Evolutionary conservation across 2,329 filamentous ascomycete species (phyloP).

Genomic region (Fusarium sp.): DNA sequence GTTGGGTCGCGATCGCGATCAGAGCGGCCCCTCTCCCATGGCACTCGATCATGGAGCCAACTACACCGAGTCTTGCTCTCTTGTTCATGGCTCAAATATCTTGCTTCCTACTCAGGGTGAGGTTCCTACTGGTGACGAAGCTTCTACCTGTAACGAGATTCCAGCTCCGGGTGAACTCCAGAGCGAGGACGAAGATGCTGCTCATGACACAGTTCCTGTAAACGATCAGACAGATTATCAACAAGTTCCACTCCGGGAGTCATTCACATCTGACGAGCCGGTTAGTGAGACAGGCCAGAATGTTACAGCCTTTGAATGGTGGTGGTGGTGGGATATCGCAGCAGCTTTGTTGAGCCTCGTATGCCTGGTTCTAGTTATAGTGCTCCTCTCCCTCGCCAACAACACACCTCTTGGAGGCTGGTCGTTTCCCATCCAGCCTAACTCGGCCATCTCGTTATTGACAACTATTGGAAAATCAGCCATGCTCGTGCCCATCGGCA

Average conservation of each 20-base stretch:
- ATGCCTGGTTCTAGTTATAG: conserved; percentile 1
- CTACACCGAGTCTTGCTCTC: too few relatives aligned
- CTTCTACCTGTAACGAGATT: too few relatives aligned
- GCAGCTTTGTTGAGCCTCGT: conserved; percentile 1
- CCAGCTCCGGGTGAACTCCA: too few relatives aligned
- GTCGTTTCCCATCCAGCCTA: conserved; percentile 13
- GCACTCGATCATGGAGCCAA: neutral
- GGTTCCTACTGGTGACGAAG: too few relatives aligned
- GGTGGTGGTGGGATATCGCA: conserved; percentile 18
- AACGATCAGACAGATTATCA: neutral
- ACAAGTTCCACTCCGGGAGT: neutral
- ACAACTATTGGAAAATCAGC: conserved; percentile 5
- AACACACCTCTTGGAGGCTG: neutral
- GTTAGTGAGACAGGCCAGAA: neutral
- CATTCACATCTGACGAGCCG: too few relatives aligned
- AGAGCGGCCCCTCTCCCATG: neutral
- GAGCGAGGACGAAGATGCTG: too few relatives aligned
- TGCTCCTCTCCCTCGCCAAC: conserved; percentile 2
- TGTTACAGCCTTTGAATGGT: neutral
- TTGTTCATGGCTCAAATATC: too few relatives aligned
- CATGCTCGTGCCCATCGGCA: conserved; percentile 12
- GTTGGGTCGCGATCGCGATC: neutral
- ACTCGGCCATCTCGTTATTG: conserved; percentile 10
- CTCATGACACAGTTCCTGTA: neutral
- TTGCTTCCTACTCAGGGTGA: too few relatives aligned